Evolutionary conservation across 2,329 filamentous ascomycete species (phyloP).

Genomic region (Xylariaceae sp.): DNA sequence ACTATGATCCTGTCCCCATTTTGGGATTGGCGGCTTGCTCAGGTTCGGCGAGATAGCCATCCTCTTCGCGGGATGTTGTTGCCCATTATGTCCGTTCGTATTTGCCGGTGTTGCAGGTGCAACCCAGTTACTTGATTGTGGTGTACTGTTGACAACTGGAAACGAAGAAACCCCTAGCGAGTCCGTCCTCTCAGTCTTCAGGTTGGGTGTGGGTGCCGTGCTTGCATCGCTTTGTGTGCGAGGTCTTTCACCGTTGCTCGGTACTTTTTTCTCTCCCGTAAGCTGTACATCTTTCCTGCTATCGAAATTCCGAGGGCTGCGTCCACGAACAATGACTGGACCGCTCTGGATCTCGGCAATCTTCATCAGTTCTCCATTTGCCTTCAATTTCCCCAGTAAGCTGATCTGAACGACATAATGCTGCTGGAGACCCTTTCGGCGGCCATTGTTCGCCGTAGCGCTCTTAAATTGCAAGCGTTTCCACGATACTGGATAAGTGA

Average conservation of each 20-base stretch:
- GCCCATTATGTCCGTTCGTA: slow-evolving; percentile 27
- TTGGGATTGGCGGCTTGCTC: slow-evolving; percentile 52
- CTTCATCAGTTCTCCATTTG: slow-evolving; percentile 62
- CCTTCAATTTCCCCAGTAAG: slow-evolving; percentile 71
- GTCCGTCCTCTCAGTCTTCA: slow-evolving; percentile 33
- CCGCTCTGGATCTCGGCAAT: slow-evolving; percentile 87
- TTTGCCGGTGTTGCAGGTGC: slow-evolving; percentile 32
- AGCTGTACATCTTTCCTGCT: slow-evolving; percentile 64
- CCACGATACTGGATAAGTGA: slow-evolving; percentile 85
- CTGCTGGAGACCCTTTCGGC: slow-evolving; percentile 90
- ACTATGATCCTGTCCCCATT: slow-evolving; percentile 40
- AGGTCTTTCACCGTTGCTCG: slow-evolving; percentile 47
- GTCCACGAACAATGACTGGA: slow-evolving; percentile 90
- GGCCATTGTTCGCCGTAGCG: slow-evolving; percentile 92
- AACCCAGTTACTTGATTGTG: slow-evolving; percentile 46
- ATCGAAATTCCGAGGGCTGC: slow-evolving; percentile 92
- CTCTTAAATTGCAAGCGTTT: slow-evolving; percentile 94
- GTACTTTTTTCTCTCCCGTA: slow-evolving; percentile 45
- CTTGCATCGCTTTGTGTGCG: slow-evolving; percentile 37
- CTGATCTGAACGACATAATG: slow-evolving; percentile 89
- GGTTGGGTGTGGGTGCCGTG: slow-evolving; percentile 25
- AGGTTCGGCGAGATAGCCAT: slow-evolving; percentile 51
- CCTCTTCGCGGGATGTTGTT: slow-evolving; percentile 50
- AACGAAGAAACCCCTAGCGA: slow-evolving; percentile 27
- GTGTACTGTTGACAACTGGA: slow-evolving; percentile 19